phyloP scores from a whole-genome alignment of 805 yeast genomes.

The Ogataea glucozyma region DNA sequence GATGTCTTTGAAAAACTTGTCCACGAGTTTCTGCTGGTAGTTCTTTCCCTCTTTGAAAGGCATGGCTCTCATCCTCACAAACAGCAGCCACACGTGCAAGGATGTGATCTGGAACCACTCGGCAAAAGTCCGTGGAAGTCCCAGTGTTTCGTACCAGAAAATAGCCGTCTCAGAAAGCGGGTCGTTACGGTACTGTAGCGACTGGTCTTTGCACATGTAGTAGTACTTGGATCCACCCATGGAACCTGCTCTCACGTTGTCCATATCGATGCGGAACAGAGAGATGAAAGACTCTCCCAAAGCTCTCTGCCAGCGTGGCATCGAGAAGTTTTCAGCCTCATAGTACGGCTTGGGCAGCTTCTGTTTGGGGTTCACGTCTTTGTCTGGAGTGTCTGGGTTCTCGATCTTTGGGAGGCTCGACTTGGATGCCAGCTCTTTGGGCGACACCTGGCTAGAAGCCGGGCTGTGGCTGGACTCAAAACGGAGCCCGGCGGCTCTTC shows the following conservation, averaged over 20 bases:
- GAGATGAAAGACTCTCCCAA: slow-evolving; percentile 67
- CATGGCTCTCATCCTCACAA: slow-evolving; percentile 94
- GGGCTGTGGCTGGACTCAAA: slow-evolving; percentile 13
- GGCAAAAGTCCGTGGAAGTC: slow-evolving; percentile 83
- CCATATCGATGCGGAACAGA: slow-evolving; percentile 81
- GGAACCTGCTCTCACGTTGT: slow-evolving; percentile 87
- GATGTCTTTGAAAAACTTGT: slow-evolving; percentile 85
- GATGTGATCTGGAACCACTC: slow-evolving; percentile 95
- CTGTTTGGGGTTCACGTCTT: slow-evolving; percentile 36
- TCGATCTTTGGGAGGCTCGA: slow-evolving; percentile 38
- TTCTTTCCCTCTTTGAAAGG: slow-evolving; percentile 86
- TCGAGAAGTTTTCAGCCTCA: slow-evolving; percentile 32
- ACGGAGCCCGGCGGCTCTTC: slow-evolving; percentile 7
- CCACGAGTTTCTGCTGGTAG: slow-evolving; percentile 90
- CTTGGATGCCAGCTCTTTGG: slow-evolving; percentile 33
- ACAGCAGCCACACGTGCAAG: slow-evolving; percentile 90
- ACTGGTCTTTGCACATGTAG: slow-evolving; percentile 85
- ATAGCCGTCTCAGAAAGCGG: slow-evolving; percentile 69
- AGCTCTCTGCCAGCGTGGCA: slow-evolving; percentile 52
- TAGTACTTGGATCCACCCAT: slow-evolving; percentile 89
- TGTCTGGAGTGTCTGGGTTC: slow-evolving; percentile 37
- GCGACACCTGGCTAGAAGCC: slow-evolving; percentile 25
- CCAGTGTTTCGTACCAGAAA: slow-evolving; percentile 83
- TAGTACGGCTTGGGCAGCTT: slow-evolving; percentile 33
- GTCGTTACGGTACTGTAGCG: slow-evolving; percentile 72